A percentile compares a stretch with the other conserved stretches of the same genome.
phyloP scores from a whole-genome alignment of 2,329 filamentous ascomycete genomes.

The Colletotrichum costaricense region DNA sequence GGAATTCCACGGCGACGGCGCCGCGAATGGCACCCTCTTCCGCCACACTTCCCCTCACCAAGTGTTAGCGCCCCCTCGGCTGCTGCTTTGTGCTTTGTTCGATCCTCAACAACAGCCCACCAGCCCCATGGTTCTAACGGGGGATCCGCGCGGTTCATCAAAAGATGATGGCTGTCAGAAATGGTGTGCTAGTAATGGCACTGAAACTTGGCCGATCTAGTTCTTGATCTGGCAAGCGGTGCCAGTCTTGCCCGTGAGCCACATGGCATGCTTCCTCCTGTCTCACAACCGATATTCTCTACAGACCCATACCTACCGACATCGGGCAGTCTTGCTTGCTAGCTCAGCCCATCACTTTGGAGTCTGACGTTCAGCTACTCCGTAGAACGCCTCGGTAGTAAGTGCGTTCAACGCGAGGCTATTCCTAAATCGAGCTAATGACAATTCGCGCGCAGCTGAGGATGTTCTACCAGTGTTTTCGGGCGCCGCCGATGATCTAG shows the following conservation, averaged over 20 bases:
- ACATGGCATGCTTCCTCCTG: neutral
- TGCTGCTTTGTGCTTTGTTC: neutral
- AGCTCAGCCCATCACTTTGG: neutral
- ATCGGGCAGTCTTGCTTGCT: neutral
- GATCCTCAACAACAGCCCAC: neutral
- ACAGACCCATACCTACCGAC: neutral
- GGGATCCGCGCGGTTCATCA: neutral
- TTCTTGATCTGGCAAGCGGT: neutral
- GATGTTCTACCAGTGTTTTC: neutral
- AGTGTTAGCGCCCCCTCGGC: neutral
- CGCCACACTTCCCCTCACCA: neutral
- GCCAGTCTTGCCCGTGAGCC: neutral
- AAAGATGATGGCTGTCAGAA: neutral
- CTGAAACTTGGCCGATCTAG: neutral
- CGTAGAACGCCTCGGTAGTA: neutral
- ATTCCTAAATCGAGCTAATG: neutral
- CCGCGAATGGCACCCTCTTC: neutral
- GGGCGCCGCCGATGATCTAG: slow-evolving; percentile 7
- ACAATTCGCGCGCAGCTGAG: neutral
- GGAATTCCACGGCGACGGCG: neutral
- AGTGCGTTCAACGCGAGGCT: neutral
- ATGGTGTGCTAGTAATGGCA: neutral
- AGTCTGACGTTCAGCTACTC: neutral
- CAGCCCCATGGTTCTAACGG: neutral
- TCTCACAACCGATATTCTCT: neutral